Evolutionary conservation across 192 early-diverging fungal species (phyloP), one percentile per base, ranked within the genome.

Genomic region (Phlyctochytrium planicorne): DNA sequence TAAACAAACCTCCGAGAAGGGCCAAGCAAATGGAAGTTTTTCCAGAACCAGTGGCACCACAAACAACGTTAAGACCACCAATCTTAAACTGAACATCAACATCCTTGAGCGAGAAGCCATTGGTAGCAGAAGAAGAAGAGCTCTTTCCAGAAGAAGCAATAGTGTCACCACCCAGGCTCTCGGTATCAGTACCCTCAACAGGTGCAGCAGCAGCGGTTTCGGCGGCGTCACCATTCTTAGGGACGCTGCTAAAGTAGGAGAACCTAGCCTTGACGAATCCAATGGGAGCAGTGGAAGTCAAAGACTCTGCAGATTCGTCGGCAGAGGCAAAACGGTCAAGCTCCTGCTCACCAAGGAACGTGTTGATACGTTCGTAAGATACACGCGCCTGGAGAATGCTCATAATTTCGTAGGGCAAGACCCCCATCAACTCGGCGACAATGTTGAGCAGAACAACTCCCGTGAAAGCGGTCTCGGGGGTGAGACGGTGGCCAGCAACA

Each of bases 11-110:
- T 34, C 94, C 93, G 1, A 96, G 77, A 25, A 96, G 79, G 56
- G 91, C 88, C 24, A 87, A 60, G 14, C 93, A 71, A 56, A 96
- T 63, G 3, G 90, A 89, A 16, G 68, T 27, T 72, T 96, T 96
- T 55, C 94, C 94, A 20, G 84, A 77, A 0, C 92, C 94, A 10
- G 93, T 94, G 4, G 94, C 85, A 1, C 94, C 94, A 25, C 82
- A 82, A 29, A 94, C 71, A 30, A 96, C 80, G 36, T 91, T 90
- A 10, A 69, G 50, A n/a, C 68, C 68, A 27, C 74, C 78, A 2
- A 37, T 30, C 36, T 67, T 63, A 60, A 79, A 75, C 12, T 59
- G 37, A 23, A 75, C 27, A 3, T 64, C 35, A 2, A 79, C 2
- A 52, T 73, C 59, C 17, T 36, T 20, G 33, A 79, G 57, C 2